Conservation (phyloP, 441 rosid genomes). For the Gossypium trilobum region DNA sequence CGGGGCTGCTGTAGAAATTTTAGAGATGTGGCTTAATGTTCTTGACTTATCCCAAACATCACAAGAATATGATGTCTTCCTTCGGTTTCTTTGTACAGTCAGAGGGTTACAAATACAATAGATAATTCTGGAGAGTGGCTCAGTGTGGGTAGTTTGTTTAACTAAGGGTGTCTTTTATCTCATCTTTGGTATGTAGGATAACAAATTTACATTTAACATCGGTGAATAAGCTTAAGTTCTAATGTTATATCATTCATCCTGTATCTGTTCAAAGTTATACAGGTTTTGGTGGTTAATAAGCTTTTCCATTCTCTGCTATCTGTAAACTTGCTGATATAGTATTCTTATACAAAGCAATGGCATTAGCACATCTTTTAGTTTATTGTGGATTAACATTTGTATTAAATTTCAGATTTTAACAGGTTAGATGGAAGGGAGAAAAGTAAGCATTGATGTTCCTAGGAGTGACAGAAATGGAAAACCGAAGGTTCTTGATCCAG, state of each 20-base stretch:
- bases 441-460: conserved; percentile 15
- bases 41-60: not conserved
- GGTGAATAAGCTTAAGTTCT: not conserved
- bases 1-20: too few species aligned
- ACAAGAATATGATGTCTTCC: not conserved
- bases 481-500: conserved; percentile 43
- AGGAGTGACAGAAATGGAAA: conserved; percentile 27
- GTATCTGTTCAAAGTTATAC: not conserved
- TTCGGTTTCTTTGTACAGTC: not conserved
- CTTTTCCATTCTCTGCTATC: not conserved
- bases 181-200: not conserved
- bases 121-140: not conserved
- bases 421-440: conserved; percentile 26
- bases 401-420: conserved; percentile 23
- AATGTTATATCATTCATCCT: not conserved
- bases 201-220: not conserved
- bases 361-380: not conserved
- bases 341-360: not conserved
- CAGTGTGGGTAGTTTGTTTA: not conserved
- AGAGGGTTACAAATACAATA: not conserved
- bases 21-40: too few species aligned
- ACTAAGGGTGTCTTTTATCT: not conserved
- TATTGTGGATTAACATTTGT: not conserved
- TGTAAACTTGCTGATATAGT: not conserved
- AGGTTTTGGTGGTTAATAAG: not conserved